These are phyloP conservation scores for Oxyria digyna DNA, from an alignment of 148 eudicot genomes.

Conservation along the genomic window DNA sequence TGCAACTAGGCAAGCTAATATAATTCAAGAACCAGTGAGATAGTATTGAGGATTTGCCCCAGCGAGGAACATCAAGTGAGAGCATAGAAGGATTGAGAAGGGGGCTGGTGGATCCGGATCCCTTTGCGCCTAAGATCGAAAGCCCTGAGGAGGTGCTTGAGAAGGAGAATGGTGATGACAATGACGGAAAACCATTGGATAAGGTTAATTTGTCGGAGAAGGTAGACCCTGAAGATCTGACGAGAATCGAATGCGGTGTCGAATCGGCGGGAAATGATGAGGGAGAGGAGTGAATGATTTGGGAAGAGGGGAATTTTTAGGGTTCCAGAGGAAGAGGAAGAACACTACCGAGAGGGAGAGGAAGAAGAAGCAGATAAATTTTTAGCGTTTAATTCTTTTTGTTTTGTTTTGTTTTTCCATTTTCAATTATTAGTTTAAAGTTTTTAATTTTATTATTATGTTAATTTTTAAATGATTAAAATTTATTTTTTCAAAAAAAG, in stretches of 20 bases:
- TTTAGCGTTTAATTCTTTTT: too few species aligned
- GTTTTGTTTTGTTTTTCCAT: too few species aligned
- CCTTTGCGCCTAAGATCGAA: neutral
- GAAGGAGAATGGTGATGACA: neutral
- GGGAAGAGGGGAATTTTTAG: too few species aligned
- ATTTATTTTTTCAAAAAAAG: too few species aligned
- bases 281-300: neutral
- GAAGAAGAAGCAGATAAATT: too few species aligned
- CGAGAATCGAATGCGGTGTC: neutral
- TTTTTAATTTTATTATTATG: too few species aligned
- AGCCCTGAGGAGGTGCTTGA: neutral
- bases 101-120: neutral
- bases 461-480: too few species aligned
- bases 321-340: too few species aligned
- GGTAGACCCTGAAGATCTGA: conserved; percentile 3
- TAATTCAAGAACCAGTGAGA: neutral
- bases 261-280: neutral
- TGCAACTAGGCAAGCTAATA: neutral
- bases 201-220: neutral
- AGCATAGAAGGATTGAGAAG: neutral
- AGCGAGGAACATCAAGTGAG: neutral
- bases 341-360: too few species aligned
- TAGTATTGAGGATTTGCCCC: neutral
- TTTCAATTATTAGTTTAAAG: too few species aligned
- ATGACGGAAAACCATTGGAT: neutral